These are phyloP conservation scores for Gnomoniopsis smithogilvyi DNA, from an alignment of 2,329 filamentous ascomycete genomes.

Conservation along the genomic window DNA sequence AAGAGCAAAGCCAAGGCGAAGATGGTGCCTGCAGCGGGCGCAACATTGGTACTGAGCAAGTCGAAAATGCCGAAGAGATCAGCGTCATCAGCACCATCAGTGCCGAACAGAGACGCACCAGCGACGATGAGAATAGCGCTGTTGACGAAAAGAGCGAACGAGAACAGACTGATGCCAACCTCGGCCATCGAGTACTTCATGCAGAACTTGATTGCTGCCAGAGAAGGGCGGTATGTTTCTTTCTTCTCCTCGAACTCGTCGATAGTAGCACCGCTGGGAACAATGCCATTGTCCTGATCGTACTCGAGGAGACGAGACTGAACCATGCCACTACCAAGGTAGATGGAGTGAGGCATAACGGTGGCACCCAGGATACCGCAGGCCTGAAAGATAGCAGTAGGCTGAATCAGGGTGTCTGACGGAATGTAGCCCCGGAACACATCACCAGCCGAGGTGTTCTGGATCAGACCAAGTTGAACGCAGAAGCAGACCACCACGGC, in stretches of 20 bases:
- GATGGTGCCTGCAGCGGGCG: slow-evolving; percentile 66
- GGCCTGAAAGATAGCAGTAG: slow-evolving; percentile 55
- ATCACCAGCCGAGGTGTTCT: slow-evolving; percentile 45
- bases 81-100: slow-evolving; percentile 66
- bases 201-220: slow-evolving; percentile 65
- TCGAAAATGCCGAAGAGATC: slow-evolving; percentile 63
- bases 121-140: slow-evolving; percentile 77
- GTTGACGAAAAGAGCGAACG: slow-evolving; percentile 78
- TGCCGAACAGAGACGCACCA: slow-evolving; percentile 66
- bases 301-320: slow-evolving; percentile 59
- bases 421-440: slow-evolving; percentile 63
- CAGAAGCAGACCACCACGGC: slow-evolving; percentile 65
- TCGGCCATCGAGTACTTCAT: slow-evolving; percentile 69
- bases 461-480: slow-evolving; percentile 59
- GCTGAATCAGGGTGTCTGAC: slow-evolving; percentile 53
- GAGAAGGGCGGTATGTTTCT: slow-evolving; percentile 63
- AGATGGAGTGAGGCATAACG: slow-evolving; percentile 64
- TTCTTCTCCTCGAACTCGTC: slow-evolving; percentile 39
- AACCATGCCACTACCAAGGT: slow-evolving; percentile 62
- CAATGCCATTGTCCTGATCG: slow-evolving; percentile 50
- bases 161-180: slow-evolving; percentile 66
- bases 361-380: slow-evolving; percentile 73
- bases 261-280: slow-evolving; percentile 26
- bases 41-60: slow-evolving; percentile 59
- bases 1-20: slow-evolving; percentile 68